Evolutionary conservation across 1,284 basidiomycete species (phyloP).

Genomic region (Serendipita sp.): DNA sequence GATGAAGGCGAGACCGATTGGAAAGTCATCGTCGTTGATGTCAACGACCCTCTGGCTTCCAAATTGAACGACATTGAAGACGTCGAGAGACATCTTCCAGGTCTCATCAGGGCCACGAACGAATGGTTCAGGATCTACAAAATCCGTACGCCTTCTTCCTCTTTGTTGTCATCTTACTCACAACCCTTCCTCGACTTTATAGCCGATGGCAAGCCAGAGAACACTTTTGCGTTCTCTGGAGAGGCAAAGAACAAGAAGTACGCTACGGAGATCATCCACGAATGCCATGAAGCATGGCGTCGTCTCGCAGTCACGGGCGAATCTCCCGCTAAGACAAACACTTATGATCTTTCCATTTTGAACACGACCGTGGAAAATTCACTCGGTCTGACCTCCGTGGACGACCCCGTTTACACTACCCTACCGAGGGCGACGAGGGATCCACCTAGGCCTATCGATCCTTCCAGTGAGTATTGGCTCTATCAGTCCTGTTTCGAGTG

Average conservation of each 20-base stretch:
- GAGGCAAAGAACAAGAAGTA: conserved; percentile 99
- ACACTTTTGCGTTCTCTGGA: conserved; percentile 97
- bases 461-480: conserved; percentile 48
- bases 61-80: conserved; percentile 99
- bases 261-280: conserved; percentile 95
- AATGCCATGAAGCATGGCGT: conserved; percentile 98
- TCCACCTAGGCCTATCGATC: conserved; percentile 75
- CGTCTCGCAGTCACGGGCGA: conserved; percentile 73
- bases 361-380: conserved; percentile 63
- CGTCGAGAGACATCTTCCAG: conserved; percentile 95
- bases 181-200: conserved; percentile 19
- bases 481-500: background rate
- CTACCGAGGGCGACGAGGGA: conserved; percentile 71
- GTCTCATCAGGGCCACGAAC: conserved; percentile 89
- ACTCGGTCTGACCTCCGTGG: conserved; percentile 49
- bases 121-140: conserved; percentile 99
- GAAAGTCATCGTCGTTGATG: conserved; percentile 97
- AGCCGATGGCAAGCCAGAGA: conserved; percentile 97
- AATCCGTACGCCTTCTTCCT: conserved; percentile 32
- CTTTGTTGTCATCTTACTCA: background rate
- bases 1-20: conserved; percentile 98
- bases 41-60: conserved; percentile 88
- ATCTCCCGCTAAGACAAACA: conserved; percentile 47
- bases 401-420: conserved; percentile 49
- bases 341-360: conserved; percentile 67